A percentile compares a stretch with the other conserved stretches of the same genome.
Conservation (phyloP, 192 early-diverging fungal genomes). For the Umbelopsis isabellina region DNA sequence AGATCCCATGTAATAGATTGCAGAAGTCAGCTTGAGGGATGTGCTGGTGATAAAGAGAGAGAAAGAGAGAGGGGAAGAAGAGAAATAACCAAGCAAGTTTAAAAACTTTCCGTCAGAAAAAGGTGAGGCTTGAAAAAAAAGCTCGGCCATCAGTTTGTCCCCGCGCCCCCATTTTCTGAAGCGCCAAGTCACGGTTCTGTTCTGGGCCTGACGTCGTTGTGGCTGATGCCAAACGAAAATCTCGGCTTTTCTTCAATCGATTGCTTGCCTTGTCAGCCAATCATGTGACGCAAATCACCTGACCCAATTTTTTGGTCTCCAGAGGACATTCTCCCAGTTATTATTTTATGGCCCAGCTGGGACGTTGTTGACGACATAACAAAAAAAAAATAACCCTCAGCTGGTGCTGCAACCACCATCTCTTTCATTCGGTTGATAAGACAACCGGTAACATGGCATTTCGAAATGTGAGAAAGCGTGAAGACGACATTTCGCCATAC, state of each 20-base stretch:
- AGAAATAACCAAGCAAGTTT: not conserved
- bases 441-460: constrained; percentile 24
- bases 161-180: constrained; percentile 20
- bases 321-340: not conserved
- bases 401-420: constrained; percentile 13
- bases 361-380: constrained; percentile 20
- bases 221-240: constrained; percentile 13
- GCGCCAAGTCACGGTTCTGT: constrained; percentile 1
- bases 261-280: not conserved
- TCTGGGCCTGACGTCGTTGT: constrained; percentile 22
- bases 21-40: not conserved
- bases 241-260: too few species aligned
- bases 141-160: not conserved
- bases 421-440: constrained; percentile 20
- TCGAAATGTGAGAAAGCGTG: constrained; percentile 22
- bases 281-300: constrained; percentile 15
- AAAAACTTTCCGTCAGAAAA: not conserved
- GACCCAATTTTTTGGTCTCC: not conserved
- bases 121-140: constrained; percentile 14
- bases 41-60: not conserved
- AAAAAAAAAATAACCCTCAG: constrained; percentile 12
- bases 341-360: not conserved
- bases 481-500: constrained; percentile 15
- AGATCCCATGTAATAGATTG: not conserved
- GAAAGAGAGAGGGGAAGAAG: not conserved